Base-by-base conservation (phyloP, 345 rosid species). In the Gossypium mustelinum region DNA sequence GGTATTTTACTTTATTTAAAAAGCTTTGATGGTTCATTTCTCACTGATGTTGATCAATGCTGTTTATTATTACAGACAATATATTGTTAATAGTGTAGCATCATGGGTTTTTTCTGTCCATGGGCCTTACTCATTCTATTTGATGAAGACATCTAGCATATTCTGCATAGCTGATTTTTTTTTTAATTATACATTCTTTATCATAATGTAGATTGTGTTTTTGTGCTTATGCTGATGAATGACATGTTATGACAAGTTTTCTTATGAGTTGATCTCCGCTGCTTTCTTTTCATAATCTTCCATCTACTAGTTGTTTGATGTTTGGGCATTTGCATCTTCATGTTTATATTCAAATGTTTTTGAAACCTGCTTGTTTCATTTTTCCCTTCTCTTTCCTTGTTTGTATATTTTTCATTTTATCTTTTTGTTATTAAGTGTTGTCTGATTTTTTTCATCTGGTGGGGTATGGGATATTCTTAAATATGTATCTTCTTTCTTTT, bases 1-100 rank as follows among this genome's bases (percentile, higher is more conserved):
- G 91, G 89, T 89, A 88, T 84, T 84, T 81, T 76, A 82, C 87
- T 86, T 78, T 84, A 86, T 81, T 59, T 24, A 24, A 59, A 59
- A 24, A 25, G 39, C 16, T 59, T 58, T 58, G 51, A 68, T 22
- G 12, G 24, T 34, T 27, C 39, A 68, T 68, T 39, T 68, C 71
- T 68, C 20, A 47, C 8, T 48, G n/a, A 24, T 24, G 16, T 58
- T 58, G 39, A 58, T 58, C 17, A 58, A 12, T 47, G 41, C 41
- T 48, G 52, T 48, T 68, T 47, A 47, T 67, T 22, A 20, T 43
- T 66, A 20, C 51, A 44, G 9, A 44, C 11, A n/a, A 44, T 44
- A 44, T 9, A 11, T 44, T 2, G 25, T 45, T 66, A 66, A 44
- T 45, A 12, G 54, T 11, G 34, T 44, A 20, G 34, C 11, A 44